Percentiles rank a stretch among this genome's conserved stretches.
Conservation (phyloP, 768 basidiomycete species). For the Pleurotus cornucopiae region DNA sequence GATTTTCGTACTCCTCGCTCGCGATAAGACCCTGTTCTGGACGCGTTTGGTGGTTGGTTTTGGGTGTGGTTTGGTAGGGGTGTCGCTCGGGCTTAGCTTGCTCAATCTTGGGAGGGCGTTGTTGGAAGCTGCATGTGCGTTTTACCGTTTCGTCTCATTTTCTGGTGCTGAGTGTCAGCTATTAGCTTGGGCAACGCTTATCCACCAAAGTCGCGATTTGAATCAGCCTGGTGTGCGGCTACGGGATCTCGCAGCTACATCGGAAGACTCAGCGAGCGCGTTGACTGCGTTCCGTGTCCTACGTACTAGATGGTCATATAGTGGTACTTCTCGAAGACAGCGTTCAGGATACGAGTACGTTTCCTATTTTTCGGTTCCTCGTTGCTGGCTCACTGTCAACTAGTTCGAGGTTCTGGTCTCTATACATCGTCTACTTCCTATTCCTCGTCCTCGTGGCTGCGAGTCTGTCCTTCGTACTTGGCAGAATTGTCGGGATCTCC, state of each 20-base stretch:
- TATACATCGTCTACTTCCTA: conserved; percentile 32
- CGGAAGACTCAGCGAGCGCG: conserved; percentile 24
- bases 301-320: conserved; percentile 29
- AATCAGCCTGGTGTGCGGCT: conserved; percentile 28
- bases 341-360: conserved; percentile 34
- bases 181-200: conserved; percentile 40
- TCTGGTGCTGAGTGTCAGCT: neutral
- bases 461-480: conserved; percentile 30
- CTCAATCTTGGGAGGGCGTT: conserved; percentile 23
- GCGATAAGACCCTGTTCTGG: conserved; percentile 32
- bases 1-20: conserved; percentile 23
- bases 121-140: conserved; percentile 35
- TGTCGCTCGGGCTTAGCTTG: conserved; percentile 27
- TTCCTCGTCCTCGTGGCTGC: conserved; percentile 23
- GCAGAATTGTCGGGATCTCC: conserved; percentile 30
- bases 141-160: neutral
- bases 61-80: conserved; percentile 29
- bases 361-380: neutral
- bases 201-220: conserved; percentile 31
- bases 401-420: conserved; percentile 33
- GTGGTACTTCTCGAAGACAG: conserved; percentile 25
- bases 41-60: conserved; percentile 30
- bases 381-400: conserved; percentile 1
- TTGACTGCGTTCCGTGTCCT: conserved; percentile 27
- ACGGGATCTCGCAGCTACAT: conserved; percentile 29